Percentiles rank a stretch among this genome's conserved stretches.
Conservation (phyloP, 1,284 basidiomycete species). For the Gyrodon tennesseensis region DNA sequence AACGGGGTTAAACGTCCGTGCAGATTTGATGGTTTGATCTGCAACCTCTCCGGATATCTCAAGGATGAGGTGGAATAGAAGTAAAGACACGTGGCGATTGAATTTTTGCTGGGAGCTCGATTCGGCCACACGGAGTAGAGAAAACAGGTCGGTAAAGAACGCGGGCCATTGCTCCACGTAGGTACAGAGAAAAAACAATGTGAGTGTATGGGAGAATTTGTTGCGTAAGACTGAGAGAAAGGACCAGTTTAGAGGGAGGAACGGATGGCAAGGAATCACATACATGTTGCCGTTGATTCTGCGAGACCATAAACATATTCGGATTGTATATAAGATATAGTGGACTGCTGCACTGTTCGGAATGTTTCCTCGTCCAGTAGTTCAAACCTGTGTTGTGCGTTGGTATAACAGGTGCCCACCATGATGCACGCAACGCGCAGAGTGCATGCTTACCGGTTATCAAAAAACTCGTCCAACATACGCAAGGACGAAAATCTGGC, state of each 20-base stretch:
- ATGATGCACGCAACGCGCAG: slow-evolving; percentile 2
- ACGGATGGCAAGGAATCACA: slow-evolving; percentile 41
- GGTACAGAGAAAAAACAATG: slow-evolving; percentile 90
- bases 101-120: slow-evolving; percentile 58
- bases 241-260: slow-evolving; percentile 19
- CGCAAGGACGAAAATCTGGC: slow-evolving; percentile 84
- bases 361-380: slow-evolving; percentile 69
- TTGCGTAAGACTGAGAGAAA: slow-evolving; percentile 75
- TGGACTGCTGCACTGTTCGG: slow-evolving; percentile 64
- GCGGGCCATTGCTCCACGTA: slow-evolving; percentile 82
- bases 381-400: slow-evolving; percentile 56
- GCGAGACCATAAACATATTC: slow-evolving; percentile 78
- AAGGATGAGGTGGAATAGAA: slow-evolving; percentile 84
- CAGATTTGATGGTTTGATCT: slow-evolving; percentile 86
- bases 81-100: slow-evolving; percentile 78
- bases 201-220: slow-evolving; percentile 97
- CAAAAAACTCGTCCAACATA: slow-evolving; percentile 83
- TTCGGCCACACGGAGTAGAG: slow-evolving; percentile 65
- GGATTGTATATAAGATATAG: slow-evolving; percentile 72
- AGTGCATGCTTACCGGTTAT: slow-evolving; percentile 65
- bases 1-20: slow-evolving; percentile 66
- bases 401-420: slow-evolving; percentile 8
- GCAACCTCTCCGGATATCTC: slow-evolving; percentile 94
- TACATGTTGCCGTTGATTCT: slow-evolving; percentile 72
- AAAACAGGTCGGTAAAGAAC: slow-evolving; percentile 79